Evolutionary conservation across 2,329 filamentous ascomycete genomes (phyloP).

Genomic region (Hypoxylon sp.): DNA sequence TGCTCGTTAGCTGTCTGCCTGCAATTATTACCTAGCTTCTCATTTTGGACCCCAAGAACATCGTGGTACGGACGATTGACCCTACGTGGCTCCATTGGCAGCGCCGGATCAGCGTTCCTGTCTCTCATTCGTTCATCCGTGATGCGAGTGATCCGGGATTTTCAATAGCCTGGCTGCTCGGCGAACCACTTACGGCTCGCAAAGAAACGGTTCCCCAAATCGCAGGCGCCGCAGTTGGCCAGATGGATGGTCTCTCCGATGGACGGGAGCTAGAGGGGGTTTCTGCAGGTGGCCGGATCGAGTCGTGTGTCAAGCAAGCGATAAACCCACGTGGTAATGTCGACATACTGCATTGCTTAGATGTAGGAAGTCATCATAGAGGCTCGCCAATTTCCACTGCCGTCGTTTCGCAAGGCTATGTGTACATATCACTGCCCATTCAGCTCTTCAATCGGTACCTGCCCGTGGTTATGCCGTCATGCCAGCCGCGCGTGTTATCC

Average conservation of each 20-base stretch:
- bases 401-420: too few relatives aligned
- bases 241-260: slow-evolving; percentile 8
- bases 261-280: slow-evolving; percentile 13
- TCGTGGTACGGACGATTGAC: not conserved
- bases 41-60: slow-evolving; percentile 10
- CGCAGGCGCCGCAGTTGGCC: slow-evolving; percentile 5
- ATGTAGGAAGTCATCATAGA: too few relatives aligned
- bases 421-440: too few relatives aligned
- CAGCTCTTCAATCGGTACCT: too few relatives aligned
- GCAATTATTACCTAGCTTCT: slow-evolving; percentile 10
- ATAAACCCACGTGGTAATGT: slow-evolving; percentile 32
- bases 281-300: slow-evolving; percentile 25
- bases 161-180: slow-evolving; percentile 8
- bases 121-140: slow-evolving; percentile 18
- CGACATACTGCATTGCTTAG: slow-evolving; percentile 12
- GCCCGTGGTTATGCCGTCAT: too few relatives aligned
- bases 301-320: slow-evolving; percentile 23
- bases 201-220: not conserved
- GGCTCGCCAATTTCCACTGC: too few relatives aligned
- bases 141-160: slow-evolving; percentile 8
- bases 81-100: slow-evolving; percentile 35
- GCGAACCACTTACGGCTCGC: slow-evolving; percentile 12
- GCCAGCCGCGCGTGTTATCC: too few relatives aligned
- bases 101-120: slow-evolving; percentile 8
- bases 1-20: slow-evolving; percentile 2